Evolutionary conservation across 495 filamentous ascomycete species (phyloP).

Genomic region (Daldinia bambusicola): DNA sequence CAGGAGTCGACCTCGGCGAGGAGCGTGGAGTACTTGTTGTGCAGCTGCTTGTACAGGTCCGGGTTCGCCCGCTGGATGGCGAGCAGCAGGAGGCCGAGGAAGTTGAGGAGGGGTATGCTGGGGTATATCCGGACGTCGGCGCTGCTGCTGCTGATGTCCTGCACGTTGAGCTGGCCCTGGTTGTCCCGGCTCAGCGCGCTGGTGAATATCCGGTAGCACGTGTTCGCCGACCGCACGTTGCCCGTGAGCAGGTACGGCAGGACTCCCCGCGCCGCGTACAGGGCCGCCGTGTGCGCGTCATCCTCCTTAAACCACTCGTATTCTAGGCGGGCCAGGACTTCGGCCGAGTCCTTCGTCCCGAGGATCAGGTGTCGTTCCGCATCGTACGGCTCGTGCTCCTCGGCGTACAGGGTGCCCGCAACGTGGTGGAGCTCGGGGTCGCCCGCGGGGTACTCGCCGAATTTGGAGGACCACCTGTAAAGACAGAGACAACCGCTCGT

Average conservation of each 20-base stretch:
- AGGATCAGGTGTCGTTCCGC: conserved; percentile 90
- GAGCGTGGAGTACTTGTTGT: conserved; percentile 79
- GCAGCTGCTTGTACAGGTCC: conserved; percentile 85
- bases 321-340: conserved; percentile 80
- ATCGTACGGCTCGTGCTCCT: conserved; percentile 90
- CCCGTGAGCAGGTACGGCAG: conserved; percentile 91
- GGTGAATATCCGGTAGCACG: conserved; percentile 82
- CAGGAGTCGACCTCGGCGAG: conserved; percentile 78
- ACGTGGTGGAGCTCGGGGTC: conserved; percentile 97
- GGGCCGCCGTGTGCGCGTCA: conserved; percentile 86
- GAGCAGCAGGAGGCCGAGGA: conserved; percentile 83
- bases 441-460: conserved; percentile 87
- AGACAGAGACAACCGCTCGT: conserved; percentile 29
- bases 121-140: conserved; percentile 86
- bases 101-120: conserved; percentile 89
- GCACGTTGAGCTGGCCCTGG: conserved; percentile 69
- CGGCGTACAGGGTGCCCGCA: conserved; percentile 84
- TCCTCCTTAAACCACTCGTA: conserved; percentile 94
- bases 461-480: conserved; percentile 80
- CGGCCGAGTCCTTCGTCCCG: conserved; percentile 88
- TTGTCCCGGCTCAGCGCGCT: conserved; percentile 75
- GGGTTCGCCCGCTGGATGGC: conserved; percentile 80
- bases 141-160: conserved; percentile 80
- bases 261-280: conserved; percentile 88
- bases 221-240: conserved; percentile 88